Base-by-base conservation (phyloP, 2,329 filamentous ascomycete genomes). In the Juglanconis oblonga region DNA sequence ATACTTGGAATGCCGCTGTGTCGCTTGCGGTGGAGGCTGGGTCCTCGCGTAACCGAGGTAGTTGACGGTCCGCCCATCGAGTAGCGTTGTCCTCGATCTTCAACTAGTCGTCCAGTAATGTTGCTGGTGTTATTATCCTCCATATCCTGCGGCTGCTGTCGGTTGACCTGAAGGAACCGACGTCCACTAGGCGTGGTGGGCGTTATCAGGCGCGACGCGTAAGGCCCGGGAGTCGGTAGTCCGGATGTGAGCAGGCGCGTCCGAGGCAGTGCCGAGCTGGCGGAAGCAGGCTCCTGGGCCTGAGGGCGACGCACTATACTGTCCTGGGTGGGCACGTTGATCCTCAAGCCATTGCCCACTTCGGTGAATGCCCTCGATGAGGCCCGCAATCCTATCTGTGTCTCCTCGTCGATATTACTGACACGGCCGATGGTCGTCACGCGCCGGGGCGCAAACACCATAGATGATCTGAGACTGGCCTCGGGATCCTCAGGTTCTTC, bases 301-400 rank as follows among this genome's bases (percentile, higher is more conserved):
- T 52, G 33, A 33, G 50, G 52, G 33, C 58, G 58, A 9, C 61
- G 47, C 6, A 42, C 44, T 29, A 53, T 17, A 9, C 53, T 55
- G 17, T 63, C 61, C 17, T 58, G 58, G 7, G 51, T 35, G 33
- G 69, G 68, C 65, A 74, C 78, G 36, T 81, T 79, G 48, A 79
- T 75, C 3, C 71, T 70, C 57, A 64, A 67, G 59, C 67, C 67
- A 63, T 66, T 74, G 33, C 75, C 79, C 55, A 81, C 76, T 61
- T 88, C 86, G 0, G 84, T 87, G 40, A 76, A 73, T 4, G 84
- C 84, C 31, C 86, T 77, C 4, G 85, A 87, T 1, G 84, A 83
- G 2, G 81, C 77, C n/a, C 82, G 79, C 64, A 82, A 79, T 36
- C 77, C 74, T n/a, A 69, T 62, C 24, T 81, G 79, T 1, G 83